Evolutionary conservation across 2,329 filamentous ascomycete species (phyloP).

Genomic region (Penicillium expansum): DNA sequence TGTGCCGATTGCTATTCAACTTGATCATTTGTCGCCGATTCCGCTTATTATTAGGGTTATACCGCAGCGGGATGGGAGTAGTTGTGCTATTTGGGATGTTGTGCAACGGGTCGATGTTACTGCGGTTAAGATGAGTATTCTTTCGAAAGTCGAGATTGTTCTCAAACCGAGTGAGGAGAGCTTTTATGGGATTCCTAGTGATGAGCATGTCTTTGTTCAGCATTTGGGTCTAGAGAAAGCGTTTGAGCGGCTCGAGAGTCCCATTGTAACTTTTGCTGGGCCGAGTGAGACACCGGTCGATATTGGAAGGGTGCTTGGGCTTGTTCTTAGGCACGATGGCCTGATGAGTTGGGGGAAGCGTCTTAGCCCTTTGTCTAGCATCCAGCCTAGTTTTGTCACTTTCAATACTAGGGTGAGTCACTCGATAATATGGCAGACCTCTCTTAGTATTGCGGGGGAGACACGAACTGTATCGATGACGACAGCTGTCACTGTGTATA

Average conservation of each 20-base stretch:
- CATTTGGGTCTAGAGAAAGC: conserved; percentile 9
- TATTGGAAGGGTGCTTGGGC: conserved; percentile 17
- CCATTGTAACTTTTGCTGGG: conserved; percentile 4
- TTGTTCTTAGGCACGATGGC: conserved; percentile 14
- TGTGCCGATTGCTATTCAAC: conserved; percentile 28
- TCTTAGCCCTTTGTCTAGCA: background rate
- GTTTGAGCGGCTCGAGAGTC: background rate
- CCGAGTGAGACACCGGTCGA: conserved; percentile 10
- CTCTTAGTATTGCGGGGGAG: conserved; percentile 16
- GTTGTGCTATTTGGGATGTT: conserved; percentile 11
- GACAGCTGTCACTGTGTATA: background rate
- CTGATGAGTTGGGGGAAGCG: background rate
- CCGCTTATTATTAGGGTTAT: conserved; percentile 15
- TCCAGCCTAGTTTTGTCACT: conserved; percentile 20
- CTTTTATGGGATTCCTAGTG: background rate
- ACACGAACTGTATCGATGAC: background rate
- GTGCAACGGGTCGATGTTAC: conserved; percentile 15
- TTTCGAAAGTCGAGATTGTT: conserved; percentile 11
- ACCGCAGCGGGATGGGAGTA: conserved; percentile 2
- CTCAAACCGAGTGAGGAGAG: conserved; percentile 10
- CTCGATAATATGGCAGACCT: conserved; percentile 10
- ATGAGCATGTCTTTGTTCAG: background rate
- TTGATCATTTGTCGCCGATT: conserved; percentile 15
- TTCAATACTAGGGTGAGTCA: conserved; percentile 19
- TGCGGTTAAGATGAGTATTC: conserved; percentile 9